A percentile compares a stretch with the other conserved stretches of the same genome.
phyloP scores from a whole-genome alignment of 129 eudicot genomes.

The Escallonia herrerae region DNA sequence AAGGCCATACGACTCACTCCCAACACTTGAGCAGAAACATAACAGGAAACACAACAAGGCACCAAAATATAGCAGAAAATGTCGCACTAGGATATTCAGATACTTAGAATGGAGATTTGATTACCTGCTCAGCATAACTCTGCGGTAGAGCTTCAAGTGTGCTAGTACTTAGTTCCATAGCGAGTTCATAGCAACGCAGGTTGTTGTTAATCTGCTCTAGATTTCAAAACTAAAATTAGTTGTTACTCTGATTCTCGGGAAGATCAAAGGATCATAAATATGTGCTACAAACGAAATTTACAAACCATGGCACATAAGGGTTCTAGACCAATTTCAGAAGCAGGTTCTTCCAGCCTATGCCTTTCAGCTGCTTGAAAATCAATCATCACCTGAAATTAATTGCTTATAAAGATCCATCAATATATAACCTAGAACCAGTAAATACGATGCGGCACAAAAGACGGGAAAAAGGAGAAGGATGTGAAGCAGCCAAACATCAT shows the following conservation, averaged over 20 bases:
- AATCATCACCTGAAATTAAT: conserved; percentile 64
- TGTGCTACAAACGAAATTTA: background rate
- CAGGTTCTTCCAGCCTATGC: conserved; percentile 90
- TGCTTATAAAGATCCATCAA: conserved; percentile 9
- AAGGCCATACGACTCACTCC: no score
- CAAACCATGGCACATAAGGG: conserved; percentile 92
- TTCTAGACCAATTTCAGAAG: conserved; percentile 96
- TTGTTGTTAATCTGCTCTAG: conserved; percentile 75
- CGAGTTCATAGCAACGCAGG: conserved; percentile 92
- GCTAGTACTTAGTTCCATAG: conserved; percentile 93
- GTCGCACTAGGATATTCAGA: no score
- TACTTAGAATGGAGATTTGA: background rate
- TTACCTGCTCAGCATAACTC: conserved; percentile 91
- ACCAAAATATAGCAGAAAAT: no score
- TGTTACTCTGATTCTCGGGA: background rate
- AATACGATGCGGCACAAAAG: background rate
- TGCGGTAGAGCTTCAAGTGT: conserved; percentile 87
- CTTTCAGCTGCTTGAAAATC: conserved; percentile 95
- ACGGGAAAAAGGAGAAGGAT: background rate
- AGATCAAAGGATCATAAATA: background rate
- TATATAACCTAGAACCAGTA: background rate
- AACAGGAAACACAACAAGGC: no score
- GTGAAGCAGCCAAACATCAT: background rate
- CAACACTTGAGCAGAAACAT: no score
- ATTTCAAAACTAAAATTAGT: background rate